Base-by-base conservation (phyloP, 1,284 basidiomycete genomes). In the Naganishia sp. region DNA sequence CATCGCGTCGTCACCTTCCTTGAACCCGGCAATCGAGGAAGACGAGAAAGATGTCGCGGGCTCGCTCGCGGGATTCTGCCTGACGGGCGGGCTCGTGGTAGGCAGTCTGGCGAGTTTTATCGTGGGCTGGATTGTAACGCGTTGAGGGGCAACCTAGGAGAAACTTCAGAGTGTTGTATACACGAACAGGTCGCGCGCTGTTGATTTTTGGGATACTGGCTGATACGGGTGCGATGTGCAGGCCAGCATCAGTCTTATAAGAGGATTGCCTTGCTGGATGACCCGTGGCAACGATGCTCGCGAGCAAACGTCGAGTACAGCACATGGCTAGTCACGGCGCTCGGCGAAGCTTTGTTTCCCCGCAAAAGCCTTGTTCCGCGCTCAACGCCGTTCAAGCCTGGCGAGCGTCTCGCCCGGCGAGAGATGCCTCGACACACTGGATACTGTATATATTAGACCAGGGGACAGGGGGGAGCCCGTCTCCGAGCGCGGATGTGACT, bases 31-130 rank as follows among this genome's bases (percentile, higher is more conserved):
- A 21, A 75, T 81, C 49, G 68, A 73, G 23, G 71, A 83, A 77
- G 72, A 89, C 63, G 89, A 94, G 72, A 87, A 92, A 39, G 91
- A 93, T 71, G 83, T 90, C 23, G 90, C 90, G 3, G 90, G 90
- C 4, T 89, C 88, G 0, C 83, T 94, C 10, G 86, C 86, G 1
- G 87, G 85, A 68, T 93, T 92, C 78, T 90, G 85, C 69, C 77
- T 92, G 18, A 87, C 91, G 1, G 86, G 85, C 3, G 92, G 92
- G 2, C 80, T 94, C 60, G 85, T 85, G 3, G 63, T 85, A 0
- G 92, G 92, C 0, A 90, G 90, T 74, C 75, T 89, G 52, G 82
- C 83, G 47, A 93, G 90, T 74, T 94, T 94, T 75, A 88, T 82
- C 2, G 89, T 93, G 1, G 49, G 65, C 3, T 66, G 64, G 64